phyloP scores from a whole-genome alignment of 2,329 filamentous ascomycete genomes.

The Botrytis porri region DNA sequence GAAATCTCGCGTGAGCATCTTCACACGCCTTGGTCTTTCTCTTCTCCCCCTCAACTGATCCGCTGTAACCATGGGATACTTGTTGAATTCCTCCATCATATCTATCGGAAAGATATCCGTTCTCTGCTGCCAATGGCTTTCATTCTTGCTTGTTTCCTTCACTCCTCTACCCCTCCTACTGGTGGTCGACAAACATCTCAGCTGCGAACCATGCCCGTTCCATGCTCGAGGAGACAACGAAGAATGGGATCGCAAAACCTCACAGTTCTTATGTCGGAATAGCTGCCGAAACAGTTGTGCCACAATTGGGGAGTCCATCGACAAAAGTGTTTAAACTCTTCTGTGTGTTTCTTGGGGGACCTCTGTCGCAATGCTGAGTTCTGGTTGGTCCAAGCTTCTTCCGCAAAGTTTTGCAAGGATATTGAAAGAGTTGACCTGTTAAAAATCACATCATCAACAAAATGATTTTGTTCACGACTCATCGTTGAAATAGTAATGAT shows the following conservation, averaged over 20 bases:
- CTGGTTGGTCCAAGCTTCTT: conserved; percentile 42
- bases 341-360: conserved; percentile 24
- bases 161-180: conserved; percentile 24
- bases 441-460: conserved; percentile 14
- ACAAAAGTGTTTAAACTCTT: conserved; percentile 26
- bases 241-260: conserved; percentile 47
- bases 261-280: conserved; percentile 70
- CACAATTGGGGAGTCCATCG: conserved; percentile 75
- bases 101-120: conserved; percentile 72
- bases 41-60: conserved; percentile 68
- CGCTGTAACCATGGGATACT: conserved; percentile 83
- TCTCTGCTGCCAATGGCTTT: conserved; percentile 83
- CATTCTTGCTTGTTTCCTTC: conserved; percentile 43
- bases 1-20: conserved; percentile 97
- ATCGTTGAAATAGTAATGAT: conserved; percentile 17
- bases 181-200: conserved; percentile 35
- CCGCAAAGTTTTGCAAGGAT: conserved; percentile 14
- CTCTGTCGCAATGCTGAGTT: conserved; percentile 21
- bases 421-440: neutral
- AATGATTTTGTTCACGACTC: neutral
- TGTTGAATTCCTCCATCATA: conserved; percentile 73
- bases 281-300: conserved; percentile 80
- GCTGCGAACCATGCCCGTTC: conserved; percentile 41
- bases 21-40: conserved; percentile 80
- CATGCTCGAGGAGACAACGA: conserved; percentile 35